Percentiles rank a stretch among this genome's conserved stretches.
Conservation (phyloP, 495 filamentous ascomycete genomes). For the Aspergillus cavernicola region DNA sequence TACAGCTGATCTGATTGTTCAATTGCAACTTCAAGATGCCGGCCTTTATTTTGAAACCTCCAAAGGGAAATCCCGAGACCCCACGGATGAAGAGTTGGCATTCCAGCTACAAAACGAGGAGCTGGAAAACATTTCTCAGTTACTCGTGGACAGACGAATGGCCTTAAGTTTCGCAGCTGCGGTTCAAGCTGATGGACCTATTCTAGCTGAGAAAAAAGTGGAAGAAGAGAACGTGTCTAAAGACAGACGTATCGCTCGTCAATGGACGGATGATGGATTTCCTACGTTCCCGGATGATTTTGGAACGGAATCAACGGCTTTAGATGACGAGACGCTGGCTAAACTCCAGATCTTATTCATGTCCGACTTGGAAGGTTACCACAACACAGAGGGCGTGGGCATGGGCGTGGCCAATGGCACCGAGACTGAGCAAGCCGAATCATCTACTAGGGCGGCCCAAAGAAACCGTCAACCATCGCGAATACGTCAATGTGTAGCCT, state of each 20-base stretch:
- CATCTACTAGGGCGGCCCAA: no score
- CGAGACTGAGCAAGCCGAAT: no score
- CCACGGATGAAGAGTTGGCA: constrained; percentile 15
- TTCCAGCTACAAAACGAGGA: constrained; percentile 13
- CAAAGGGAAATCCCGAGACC: constrained; percentile 11
- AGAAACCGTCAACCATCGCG: not conserved
- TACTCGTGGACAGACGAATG: constrained; percentile 2
- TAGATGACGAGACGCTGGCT: constrained; percentile 8
- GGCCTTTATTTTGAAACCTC: constrained; percentile 1
- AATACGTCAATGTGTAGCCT: constrained; percentile 12
- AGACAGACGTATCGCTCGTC: constrained; percentile 3
- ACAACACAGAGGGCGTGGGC: not conserved
- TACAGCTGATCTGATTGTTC: not conserved
- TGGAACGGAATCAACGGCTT: not conserved
- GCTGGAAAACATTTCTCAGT: not conserved
- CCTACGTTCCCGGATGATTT: not conserved
- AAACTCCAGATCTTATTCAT: constrained; percentile 7
- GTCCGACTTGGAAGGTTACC: not conserved
- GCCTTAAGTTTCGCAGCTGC: constrained; percentile 9
- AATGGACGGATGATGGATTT: not conserved
- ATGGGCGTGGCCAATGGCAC: no score
- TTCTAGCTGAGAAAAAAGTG: not conserved
- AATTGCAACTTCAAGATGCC: constrained; percentile 10
- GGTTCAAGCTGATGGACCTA: constrained; percentile 5
- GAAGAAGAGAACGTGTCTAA: constrained; percentile 5